Evolutionary conservation across 768 basidiomycete genomes (phyloP).

Genomic region (Lactarius akahatsu): DNA sequence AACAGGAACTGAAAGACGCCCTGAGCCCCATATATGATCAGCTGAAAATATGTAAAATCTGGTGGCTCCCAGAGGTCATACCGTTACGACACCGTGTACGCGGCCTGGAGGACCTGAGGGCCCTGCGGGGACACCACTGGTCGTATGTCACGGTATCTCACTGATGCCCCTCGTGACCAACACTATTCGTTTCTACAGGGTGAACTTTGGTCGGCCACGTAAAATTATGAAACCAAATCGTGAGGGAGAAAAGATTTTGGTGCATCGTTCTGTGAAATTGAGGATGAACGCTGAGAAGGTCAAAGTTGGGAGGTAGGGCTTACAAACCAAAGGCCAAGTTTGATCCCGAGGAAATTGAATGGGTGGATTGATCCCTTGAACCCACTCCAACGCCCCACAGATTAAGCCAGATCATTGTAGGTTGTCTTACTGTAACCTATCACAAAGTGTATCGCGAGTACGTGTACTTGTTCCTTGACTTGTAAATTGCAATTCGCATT

Average conservation of each 20-base stretch:
- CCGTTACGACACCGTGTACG: constrained; percentile 30
- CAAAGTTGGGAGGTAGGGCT: constrained; percentile 30
- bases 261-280: constrained; percentile 15
- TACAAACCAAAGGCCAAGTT: constrained; percentile 38
- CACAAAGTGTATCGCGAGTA: background rate
- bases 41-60: constrained; percentile 44
- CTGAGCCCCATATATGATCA: constrained; percentile 56
- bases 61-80: constrained; percentile 67
- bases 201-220: constrained; percentile 11
- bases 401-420: background rate
- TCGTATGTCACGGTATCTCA: constrained; percentile 13
- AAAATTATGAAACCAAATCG: background rate
- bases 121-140: background rate
- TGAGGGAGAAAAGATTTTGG: constrained; percentile 3
- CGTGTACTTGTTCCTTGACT: background rate
- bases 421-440: background rate
- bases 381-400: background rate
- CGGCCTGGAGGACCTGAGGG: background rate
- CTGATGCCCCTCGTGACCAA: background rate
- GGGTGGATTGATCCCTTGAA: constrained; percentile 28
- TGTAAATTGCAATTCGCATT: background rate
- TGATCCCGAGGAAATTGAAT: constrained; percentile 25
- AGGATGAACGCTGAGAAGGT: constrained; percentile 22
- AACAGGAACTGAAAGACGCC: constrained; percentile 65
- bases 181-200: background rate